Evolutionary conservation across 192 early-diverging fungal genomes (phyloP).

Genomic region (Coemansia sp.): DNA sequence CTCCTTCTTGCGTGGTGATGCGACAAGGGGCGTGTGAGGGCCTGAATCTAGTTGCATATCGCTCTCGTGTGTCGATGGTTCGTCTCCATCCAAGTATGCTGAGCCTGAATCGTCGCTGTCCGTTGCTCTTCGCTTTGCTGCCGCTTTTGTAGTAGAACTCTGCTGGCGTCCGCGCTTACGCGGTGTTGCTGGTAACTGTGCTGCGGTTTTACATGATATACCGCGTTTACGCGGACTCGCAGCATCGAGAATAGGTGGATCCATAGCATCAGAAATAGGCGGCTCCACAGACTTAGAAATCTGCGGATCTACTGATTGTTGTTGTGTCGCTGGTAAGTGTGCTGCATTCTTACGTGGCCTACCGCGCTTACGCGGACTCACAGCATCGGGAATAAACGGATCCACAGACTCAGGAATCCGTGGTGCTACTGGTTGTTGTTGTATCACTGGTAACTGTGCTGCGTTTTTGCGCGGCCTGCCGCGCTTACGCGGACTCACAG

Average conservation of each 20-base stretch:
- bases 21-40: neutral
- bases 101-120: neutral
- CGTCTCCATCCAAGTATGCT: neutral
- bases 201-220: constrained; percentile 1
- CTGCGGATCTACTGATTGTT: no score
- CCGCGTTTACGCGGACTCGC: constrained; percentile 1
- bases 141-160: neutral
- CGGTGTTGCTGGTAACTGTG: neutral
- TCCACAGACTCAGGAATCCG: neutral
- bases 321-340: neutral
- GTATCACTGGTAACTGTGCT: neutral
- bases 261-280: no score
- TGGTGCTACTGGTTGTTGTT: neutral
- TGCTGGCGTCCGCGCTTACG: constrained; percentile 1
- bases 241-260: no score
- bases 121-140: neutral
- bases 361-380: neutral
- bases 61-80: neutral
- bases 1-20: neutral
- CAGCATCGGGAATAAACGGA: neutral
- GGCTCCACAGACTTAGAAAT: no score
- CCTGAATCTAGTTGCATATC: neutral
- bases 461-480: constrained; percentile 6
- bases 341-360: constrained; percentile 3
- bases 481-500: neutral